phyloP scores from a whole-genome alignment of 495 filamentous ascomycete species.

The Penicillium pancosmium region DNA sequence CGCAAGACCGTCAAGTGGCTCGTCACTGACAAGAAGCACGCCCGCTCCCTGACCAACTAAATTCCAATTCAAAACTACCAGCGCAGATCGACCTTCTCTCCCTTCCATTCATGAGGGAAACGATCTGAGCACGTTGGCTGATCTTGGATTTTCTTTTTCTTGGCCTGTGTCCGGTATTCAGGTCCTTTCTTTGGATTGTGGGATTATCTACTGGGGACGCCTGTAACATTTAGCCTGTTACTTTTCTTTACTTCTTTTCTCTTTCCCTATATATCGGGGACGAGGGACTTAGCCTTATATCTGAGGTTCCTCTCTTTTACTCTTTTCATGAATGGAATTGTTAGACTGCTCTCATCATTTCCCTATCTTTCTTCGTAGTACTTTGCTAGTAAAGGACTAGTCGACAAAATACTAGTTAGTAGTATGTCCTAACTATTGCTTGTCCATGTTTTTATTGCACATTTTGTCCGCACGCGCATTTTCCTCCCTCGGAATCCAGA shows the following conservation, averaged over 20 bases:
- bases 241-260: conserved; percentile 23
- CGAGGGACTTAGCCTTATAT: conserved; percentile 5
- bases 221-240: conserved; percentile 18
- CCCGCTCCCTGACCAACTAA: conserved; percentile 37
- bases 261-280: conserved; percentile 17
- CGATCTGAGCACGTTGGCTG: too few relatives aligned
- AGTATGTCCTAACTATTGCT: neutral
- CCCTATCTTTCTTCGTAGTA: neutral
- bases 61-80: neutral
- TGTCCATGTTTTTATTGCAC: neutral
- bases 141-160: conserved; percentile 14
- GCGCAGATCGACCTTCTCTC: neutral
- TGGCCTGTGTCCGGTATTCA: conserved; percentile 21
- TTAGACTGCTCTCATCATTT: conserved; percentile 21
- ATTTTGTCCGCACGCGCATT: neutral
- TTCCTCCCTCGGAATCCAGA: neutral
- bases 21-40: conserved; percentile 41
- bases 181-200: conserved; percentile 7
- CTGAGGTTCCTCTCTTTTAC: conserved; percentile 12
- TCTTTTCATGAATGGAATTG: conserved; percentile 30
- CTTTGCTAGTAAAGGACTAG: neutral
- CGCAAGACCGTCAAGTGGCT: conserved; percentile 42
- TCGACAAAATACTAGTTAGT: too few relatives aligned
- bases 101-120: conserved; percentile 1
- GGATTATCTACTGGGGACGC: conserved; percentile 13